These are phyloP conservation scores for Solanum medicagineum DNA, from an alignment of 257 asterid genomes.

Conservation along the genomic window DNA sequence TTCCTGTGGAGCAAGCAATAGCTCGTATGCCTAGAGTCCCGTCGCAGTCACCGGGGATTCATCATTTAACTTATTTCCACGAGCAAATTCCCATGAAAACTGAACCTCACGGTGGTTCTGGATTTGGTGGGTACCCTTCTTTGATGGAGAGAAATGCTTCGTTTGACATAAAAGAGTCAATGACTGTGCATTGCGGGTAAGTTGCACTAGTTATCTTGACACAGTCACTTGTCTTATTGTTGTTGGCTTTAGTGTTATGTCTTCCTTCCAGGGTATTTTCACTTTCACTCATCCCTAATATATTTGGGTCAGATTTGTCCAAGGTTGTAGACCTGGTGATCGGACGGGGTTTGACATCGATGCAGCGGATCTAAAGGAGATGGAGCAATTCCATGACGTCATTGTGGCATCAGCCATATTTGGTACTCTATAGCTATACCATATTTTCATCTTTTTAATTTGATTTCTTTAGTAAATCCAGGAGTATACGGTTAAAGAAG, in stretches of 20 bases:
- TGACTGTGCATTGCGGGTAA: slow-evolving; percentile 97
- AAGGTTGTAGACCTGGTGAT: slow-evolving; percentile 86
- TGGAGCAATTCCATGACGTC: slow-evolving; percentile 66
- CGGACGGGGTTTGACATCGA: slow-evolving; percentile 80
- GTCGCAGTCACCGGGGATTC: slow-evolving; percentile 56
- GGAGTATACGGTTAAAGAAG: background rate
- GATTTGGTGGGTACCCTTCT: slow-evolving; percentile 95
- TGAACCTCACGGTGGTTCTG: slow-evolving; percentile 74
- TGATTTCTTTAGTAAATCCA: background rate
- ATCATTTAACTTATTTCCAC: slow-evolving; percentile 53
- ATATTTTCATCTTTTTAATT: background rate
- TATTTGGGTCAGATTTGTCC: slow-evolving; percentile 50
- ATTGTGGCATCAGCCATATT: slow-evolving; percentile 97
- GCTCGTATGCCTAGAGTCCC: slow-evolving; percentile 70
- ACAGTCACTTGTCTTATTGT: background rate
- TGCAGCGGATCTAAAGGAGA: slow-evolving; percentile 55
- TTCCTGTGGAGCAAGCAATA: slow-evolving; percentile 74
- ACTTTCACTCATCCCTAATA: background rate
- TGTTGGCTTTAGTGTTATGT: background rate
- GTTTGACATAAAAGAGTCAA: slow-evolving; percentile 53
- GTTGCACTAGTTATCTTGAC: slow-evolving; percentile 14
- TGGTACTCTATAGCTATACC: slow-evolving; percentile 42
- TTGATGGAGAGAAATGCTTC: slow-evolving; percentile 61
- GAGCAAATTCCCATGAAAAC: slow-evolving; percentile 45
- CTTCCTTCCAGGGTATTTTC: background rate